Evolutionary conservation across 1,284 basidiomycete genomes (phyloP).

Genomic region (Caloboletus firmus): DNA sequence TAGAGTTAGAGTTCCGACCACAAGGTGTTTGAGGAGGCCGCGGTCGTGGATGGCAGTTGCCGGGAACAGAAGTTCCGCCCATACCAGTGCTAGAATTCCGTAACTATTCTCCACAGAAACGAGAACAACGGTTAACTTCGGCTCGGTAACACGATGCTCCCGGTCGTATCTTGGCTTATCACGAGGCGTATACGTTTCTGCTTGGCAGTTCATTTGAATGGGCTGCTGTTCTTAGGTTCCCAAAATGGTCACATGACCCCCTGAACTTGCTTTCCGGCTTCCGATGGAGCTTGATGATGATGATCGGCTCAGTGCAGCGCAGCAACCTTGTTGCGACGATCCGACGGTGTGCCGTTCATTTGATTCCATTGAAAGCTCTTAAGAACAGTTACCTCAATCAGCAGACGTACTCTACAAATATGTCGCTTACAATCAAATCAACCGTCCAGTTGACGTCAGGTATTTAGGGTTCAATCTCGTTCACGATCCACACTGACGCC

Average conservation of each 20-base stretch:
- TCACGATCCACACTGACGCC: background rate
- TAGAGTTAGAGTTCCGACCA: slow-evolving; percentile 7
- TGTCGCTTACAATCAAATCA: slow-evolving; percentile 35
- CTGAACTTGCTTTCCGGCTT: background rate
- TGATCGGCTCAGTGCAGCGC: background rate
- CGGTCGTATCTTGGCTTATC: background rate
- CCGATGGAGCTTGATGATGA: background rate
- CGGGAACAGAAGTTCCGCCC: slow-evolving; percentile 5
- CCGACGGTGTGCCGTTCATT: slow-evolving; percentile 1
- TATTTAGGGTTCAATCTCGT: slow-evolving; percentile 19
- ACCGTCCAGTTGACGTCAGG: slow-evolving; percentile 41
- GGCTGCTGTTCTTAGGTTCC: background rate
- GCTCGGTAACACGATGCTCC: slow-evolving; percentile 1
- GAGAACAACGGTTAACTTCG: background rate
- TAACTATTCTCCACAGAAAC: slow-evolving; percentile 8
- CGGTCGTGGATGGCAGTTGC: slow-evolving; percentile 2
- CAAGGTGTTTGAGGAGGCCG: background rate
- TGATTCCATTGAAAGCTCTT: background rate
- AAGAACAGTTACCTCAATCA: slow-evolving; percentile 15
- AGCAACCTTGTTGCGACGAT: slow-evolving; percentile 11
- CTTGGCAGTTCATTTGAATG: too few relatives aligned
- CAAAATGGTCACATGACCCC: background rate
- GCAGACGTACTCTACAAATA: slow-evolving; percentile 4
- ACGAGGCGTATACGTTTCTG: too few relatives aligned
- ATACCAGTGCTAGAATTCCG: slow-evolving; percentile 11